Base-by-base conservation (phyloP, 2,329 filamentous ascomycete species). In the Acarospora socialis region DNA sequence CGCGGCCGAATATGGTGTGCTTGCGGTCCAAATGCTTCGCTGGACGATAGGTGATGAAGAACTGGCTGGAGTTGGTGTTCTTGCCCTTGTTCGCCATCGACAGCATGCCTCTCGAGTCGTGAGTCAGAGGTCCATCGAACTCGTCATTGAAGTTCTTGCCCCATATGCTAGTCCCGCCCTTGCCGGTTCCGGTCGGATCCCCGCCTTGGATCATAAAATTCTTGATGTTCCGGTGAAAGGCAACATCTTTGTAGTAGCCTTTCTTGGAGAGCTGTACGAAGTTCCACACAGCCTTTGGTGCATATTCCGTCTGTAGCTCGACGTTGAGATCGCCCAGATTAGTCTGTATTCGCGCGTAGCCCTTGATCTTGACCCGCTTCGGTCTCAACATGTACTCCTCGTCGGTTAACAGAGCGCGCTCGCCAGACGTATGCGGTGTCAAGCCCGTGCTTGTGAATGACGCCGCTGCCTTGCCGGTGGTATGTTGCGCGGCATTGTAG, bases 11-110 rank as follows among this genome's bases (percentile, higher is more conserved):
- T 23, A 98, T 81, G n/a, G 90, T 95, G 56, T 98, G 90, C 51
- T 98, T 98, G 37, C 77, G 70, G 55, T 98, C 83, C 1, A 98
- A 68, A 57, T 98, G 90, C 41, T 79, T 76, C 0, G 77, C 73
- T 1, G 80, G 66, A 30, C 82, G 77, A 55, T 98, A 98, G 0
- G 79, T 81, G 50, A 98, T 80, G 63, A 95, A 98, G 55, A 78
- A 98, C 55, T 98, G 90, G 44, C 74, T 82, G 6, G 81, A 90
- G 57, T 98, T 98, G 14, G 87, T 95, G 50, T 94, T 87, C 51
- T 94, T 94, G 36, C 90, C 90, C 53, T 98, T 98, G 57, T 98
- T 98, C 23, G 90, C 90, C 90, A 98, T 98, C 44, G 78, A 84
- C 16, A 92, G 51, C 1, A 86, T 70, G 8, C 90, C 90, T 17